Evolutionary conservation across 2,329 filamentous ascomycete genomes (phyloP).

Genomic region (Zasmidium cellare): DNA sequence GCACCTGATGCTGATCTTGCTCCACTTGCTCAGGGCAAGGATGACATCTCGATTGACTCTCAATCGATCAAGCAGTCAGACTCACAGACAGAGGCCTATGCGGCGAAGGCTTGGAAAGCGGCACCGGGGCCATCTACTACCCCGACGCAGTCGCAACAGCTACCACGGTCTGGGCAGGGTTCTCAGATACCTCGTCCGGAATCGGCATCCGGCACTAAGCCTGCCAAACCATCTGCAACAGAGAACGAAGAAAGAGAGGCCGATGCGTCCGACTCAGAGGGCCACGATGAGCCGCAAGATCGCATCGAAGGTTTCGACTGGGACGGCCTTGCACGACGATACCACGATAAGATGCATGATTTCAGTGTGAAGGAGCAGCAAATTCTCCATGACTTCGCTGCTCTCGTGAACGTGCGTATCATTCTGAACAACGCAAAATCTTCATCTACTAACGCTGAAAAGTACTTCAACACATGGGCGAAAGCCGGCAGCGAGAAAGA

Average conservation of each 20-base stretch:
- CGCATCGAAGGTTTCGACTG: constrained; percentile 66
- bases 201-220: background rate
- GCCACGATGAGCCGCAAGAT: constrained; percentile 27
- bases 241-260: constrained; percentile 9
- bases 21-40: constrained; percentile 6
- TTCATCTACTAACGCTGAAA: constrained; percentile 16
- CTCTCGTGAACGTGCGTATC: constrained; percentile 60
- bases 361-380: constrained; percentile 64
- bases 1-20: background rate
- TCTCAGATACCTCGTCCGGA: background rate
- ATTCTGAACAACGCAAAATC: too few species aligned
- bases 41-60: constrained; percentile 5
- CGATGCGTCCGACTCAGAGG: constrained; percentile 20
- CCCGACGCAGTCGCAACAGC: background rate
- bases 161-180: background rate
- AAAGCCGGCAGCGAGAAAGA: constrained; percentile 70
- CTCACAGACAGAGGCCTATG: background rate
- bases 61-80: background rate
- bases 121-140: too few species aligned
- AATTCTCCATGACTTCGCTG: constrained; percentile 28
- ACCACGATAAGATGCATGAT: constrained; percentile 64
- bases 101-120: too few species aligned
- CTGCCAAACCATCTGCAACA: constrained; percentile 1
- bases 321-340: constrained; percentile 71
- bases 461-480: constrained; percentile 83